Evolutionary conservation across 1,139 yeast species (phyloP).

Genomic region (Geotrichum restrictum): DNA sequence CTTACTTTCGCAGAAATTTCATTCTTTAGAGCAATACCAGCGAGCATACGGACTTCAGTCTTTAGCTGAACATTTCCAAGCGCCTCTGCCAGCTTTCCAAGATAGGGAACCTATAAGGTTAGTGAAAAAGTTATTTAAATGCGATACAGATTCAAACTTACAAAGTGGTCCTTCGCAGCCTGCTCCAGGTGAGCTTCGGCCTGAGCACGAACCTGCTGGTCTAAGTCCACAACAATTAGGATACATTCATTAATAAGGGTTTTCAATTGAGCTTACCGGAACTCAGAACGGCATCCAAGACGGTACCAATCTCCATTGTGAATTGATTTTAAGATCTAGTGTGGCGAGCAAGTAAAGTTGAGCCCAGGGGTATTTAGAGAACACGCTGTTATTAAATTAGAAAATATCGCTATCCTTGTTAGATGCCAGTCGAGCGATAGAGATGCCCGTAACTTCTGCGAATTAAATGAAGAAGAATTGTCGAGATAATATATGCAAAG

Average conservation of each 20-base stretch:
- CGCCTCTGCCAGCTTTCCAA: conserved; percentile 67
- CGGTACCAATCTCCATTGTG: conserved; percentile 62
- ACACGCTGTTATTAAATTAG: background rate
- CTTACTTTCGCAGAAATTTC: conserved; percentile 64
- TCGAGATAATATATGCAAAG: conserved; percentile 3
- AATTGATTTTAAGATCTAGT: conserved; percentile 2
- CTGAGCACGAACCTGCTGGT: conserved; percentile 64
- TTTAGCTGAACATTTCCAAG: conserved; percentile 62
- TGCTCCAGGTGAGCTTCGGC: conserved; percentile 78
- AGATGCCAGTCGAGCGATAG: conserved; percentile 4
- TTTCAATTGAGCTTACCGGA: conserved; percentile 20
- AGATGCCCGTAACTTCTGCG: conserved; percentile 6
- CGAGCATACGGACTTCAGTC: conserved; percentile 85
- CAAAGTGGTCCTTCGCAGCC: conserved; percentile 73
- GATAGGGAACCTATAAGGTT: conserved; percentile 45
- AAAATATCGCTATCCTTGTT: background rate
- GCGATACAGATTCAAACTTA: conserved; percentile 7
- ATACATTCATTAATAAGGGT: background rate
- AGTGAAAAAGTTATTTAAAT: background rate
- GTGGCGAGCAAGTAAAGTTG: conserved; percentile 10
- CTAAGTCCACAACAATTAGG: conserved; percentile 29
- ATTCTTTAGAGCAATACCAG: conserved; percentile 84
- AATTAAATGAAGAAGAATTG: background rate
- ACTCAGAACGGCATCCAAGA: conserved; percentile 59
- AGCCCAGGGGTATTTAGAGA: background rate